Conservation (phyloP, 768 basidiomycete genomes). For the Lactarius akahatsu region DNA sequence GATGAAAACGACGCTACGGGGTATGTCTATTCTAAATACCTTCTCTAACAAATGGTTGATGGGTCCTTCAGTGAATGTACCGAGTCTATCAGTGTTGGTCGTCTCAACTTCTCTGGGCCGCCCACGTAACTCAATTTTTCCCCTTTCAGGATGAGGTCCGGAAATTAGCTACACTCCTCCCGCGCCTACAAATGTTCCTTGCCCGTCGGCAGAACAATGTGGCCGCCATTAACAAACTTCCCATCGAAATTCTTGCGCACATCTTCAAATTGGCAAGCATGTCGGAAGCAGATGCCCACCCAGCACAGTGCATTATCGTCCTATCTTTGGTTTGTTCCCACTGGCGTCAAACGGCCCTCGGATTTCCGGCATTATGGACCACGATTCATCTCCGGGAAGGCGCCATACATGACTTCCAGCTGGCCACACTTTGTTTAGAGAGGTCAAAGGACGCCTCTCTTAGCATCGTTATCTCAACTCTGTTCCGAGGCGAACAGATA, state of each 20-base stretch:
- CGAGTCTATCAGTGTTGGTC: slow-evolving; percentile 16
- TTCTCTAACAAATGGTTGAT: slow-evolving; percentile 10
- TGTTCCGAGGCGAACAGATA: slow-evolving; percentile 29
- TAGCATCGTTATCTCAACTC: slow-evolving; percentile 27
- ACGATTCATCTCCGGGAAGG: slow-evolving; percentile 30
- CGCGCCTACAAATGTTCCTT: slow-evolving; percentile 24
- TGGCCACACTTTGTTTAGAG: slow-evolving; percentile 29
- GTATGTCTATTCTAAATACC: slow-evolving; percentile 10
- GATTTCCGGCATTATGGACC: slow-evolving; percentile 27
- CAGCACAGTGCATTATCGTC: slow-evolving; percentile 19
- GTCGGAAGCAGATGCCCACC: slow-evolving; percentile 16
- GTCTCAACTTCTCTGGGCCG: background rate
- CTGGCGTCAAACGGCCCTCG: slow-evolving; percentile 29
- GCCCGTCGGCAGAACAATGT: slow-evolving; percentile 25
- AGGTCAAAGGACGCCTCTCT: slow-evolving; percentile 27
- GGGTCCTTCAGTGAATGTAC: slow-evolving; percentile 5
- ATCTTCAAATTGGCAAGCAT: slow-evolving; percentile 26
- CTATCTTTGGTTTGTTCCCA: slow-evolving; percentile 30
- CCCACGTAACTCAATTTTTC: slow-evolving; percentile 4
- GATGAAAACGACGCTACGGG: slow-evolving; percentile 8
- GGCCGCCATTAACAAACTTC: slow-evolving; percentile 21
- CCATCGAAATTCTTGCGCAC: slow-evolving; percentile 26
- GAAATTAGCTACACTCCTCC: slow-evolving; percentile 25
- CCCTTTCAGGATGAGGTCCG: slow-evolving; percentile 22
- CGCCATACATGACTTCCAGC: slow-evolving; percentile 28